Evolutionary conservation across 2,329 filamentous ascomycete genomes (phyloP).

Genomic region (Hymenoscyphus fructigenus): DNA sequence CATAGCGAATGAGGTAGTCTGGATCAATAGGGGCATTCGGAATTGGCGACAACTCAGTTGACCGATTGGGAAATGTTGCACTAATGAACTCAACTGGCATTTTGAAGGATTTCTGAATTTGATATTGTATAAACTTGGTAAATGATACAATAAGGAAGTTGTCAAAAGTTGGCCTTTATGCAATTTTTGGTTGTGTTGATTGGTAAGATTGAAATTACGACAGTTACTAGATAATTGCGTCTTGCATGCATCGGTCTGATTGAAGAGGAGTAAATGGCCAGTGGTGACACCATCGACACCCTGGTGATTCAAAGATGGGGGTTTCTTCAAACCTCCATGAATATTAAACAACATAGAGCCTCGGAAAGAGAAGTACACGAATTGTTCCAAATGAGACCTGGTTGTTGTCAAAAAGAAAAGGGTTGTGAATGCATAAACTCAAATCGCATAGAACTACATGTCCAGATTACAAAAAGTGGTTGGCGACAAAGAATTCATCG

Average conservation of each 20-base stretch:
- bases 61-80: conserved; percentile 55
- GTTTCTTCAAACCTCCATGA: not conserved
- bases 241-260: conserved; percentile 1
- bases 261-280: not conserved
- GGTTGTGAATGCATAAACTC: too few relatives aligned
- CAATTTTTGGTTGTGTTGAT: conserved; percentile 3
- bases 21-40: conserved; percentile 52
- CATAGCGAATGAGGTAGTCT: conserved; percentile 56
- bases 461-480: too few relatives aligned
- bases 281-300: conserved; percentile 1
- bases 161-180: not conserved
- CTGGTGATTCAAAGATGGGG: conserved; percentile 3
- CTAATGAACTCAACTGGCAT: conserved; percentile 59
- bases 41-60: conserved; percentile 55
- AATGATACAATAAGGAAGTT: not conserved
- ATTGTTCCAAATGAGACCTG: too few relatives aligned
- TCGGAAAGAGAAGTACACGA: too few relatives aligned
- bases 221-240: conserved; percentile 2
- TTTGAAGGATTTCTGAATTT: conserved; percentile 17
- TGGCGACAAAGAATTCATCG: too few relatives aligned
- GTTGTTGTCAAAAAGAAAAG: too few relatives aligned
- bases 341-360: too few relatives aligned
- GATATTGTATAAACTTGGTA: not conserved
- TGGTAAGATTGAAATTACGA: conserved; percentile 7
- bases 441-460: too few relatives aligned